phyloP scores from a whole-genome alignment of 2,329 filamentous ascomycete genomes.

The Venturia effusa region DNA sequence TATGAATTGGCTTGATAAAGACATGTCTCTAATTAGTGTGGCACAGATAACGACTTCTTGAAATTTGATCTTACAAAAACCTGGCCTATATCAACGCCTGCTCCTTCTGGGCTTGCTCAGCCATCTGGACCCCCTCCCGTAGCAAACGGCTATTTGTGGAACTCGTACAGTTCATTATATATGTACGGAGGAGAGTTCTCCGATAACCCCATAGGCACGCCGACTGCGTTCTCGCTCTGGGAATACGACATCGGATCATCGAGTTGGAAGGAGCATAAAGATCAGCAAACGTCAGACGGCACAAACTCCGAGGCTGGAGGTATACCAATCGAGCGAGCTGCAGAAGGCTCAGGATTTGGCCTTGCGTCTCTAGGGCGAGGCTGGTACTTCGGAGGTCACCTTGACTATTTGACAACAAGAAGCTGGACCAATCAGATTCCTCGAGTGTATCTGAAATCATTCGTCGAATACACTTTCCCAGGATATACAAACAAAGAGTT shows the following conservation, averaged over 20 bases:
- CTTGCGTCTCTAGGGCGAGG: conserved; percentile 59
- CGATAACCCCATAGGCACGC: conserved; percentile 47
- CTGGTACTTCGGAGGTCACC: conserved; percentile 71
- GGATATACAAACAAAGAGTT: conserved; percentile 55
- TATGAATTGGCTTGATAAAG: not conserved
- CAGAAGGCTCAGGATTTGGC: conserved; percentile 62
- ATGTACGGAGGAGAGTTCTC: conserved; percentile 68
- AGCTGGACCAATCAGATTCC: conserved; percentile 57
- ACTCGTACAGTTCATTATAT: conserved; percentile 57
- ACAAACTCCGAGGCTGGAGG: conserved; percentile 48
- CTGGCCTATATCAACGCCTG: conserved; percentile 57
- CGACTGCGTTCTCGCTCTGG: conserved; percentile 55
- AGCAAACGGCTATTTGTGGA: conserved; percentile 66
- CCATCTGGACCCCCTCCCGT: conserved; percentile 62
- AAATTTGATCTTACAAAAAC: conserved; percentile 59
- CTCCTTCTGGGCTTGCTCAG: conserved; percentile 49
- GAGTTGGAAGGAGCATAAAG: conserved; percentile 51
- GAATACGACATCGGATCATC: conserved; percentile 52
- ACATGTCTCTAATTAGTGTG: conserved; percentile 12
- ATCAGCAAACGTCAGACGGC: conserved; percentile 52
- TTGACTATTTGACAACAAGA: conserved; percentile 51
- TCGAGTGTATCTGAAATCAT: conserved; percentile 60
- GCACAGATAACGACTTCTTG: conserved; percentile 57
- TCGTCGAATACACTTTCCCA: conserved; percentile 67
- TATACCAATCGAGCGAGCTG: conserved; percentile 53